A percentile compares a stretch with the other conserved stretches of the same genome.
phyloP scores from a whole-genome alignment of 129 eudicot species.

The Tanacetum coccineum region DNA sequence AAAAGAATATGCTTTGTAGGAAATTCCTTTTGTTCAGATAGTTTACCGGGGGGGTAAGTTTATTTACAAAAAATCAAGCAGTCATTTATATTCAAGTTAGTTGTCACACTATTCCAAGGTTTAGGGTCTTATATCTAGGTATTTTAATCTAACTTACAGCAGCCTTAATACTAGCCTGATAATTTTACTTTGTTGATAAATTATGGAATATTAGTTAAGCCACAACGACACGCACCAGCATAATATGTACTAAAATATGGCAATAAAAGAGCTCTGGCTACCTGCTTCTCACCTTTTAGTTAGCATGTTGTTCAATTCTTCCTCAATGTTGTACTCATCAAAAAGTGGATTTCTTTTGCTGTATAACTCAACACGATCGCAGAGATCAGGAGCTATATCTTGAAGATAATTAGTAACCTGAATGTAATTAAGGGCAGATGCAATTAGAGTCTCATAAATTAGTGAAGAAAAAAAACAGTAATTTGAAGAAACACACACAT shows the following conservation, averaged over 20 bases:
- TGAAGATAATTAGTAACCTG: conserved; percentile 97
- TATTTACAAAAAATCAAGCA: not conserved
- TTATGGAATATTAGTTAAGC: not conserved
- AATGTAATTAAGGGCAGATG: conserved; percentile 14
- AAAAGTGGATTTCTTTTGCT: conserved; percentile 77
- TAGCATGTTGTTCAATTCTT: conserved; percentile 77
- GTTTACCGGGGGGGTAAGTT: too few relatives aligned
- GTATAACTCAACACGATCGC: conserved; percentile 83
- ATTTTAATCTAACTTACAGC: not conserved
- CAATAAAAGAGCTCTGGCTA: not conserved
- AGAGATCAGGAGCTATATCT: conserved; percentile 87
- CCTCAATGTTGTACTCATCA: conserved; percentile 87
- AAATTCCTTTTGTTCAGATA: too few relatives aligned
- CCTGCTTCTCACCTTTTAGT: conserved; percentile 64
- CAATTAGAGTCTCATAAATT: conserved; percentile 5
- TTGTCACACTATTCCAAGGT: not conserved
- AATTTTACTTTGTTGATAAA: not conserved
- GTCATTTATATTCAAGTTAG: too few relatives aligned
- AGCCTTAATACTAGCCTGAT: not conserved
- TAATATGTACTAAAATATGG: not conserved
- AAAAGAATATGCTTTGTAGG: too few relatives aligned
- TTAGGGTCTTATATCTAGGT: not conserved
- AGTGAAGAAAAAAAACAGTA: not conserved
- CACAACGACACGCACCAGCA: not conserved
- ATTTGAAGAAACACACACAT: not conserved